Base-by-base conservation (phyloP, 2,329 filamentous ascomycete species). In the Botrytis aclada region DNA sequence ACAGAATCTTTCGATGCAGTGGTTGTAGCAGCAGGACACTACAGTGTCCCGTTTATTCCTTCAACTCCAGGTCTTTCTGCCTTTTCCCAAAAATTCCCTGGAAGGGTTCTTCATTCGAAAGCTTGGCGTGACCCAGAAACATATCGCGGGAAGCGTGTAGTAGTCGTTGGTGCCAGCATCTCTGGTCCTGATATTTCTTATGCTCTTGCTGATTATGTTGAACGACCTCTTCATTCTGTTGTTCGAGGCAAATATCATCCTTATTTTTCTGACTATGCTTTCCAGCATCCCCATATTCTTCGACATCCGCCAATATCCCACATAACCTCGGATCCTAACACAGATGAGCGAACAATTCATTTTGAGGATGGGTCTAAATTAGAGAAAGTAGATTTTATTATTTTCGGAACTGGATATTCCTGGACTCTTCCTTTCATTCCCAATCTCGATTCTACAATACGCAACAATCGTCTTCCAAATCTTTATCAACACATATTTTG, bases 1-100 rank as follows among this genome's bases (percentile, higher is more conserved):
- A 82, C 81, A 0, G 89, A 92, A 77, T 74, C 78, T 0, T 88
- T 96, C 74, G 90, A 93, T 77, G 88, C 89, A 0, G 84, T 93
- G 0, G 85, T 93, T 1, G 87, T 92, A 7, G 89, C 90, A 0
- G 88, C 85, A 37, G 91, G 91, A 0, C 91, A 93, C 80, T 93
- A 92, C 77, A 87, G 86, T 73, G 84, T 91, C 2, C 90, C 90
- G 0, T 87, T 86, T 67, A 83, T 93, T 1, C 91, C 91, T 0
- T 82, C 86, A 41, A 86, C 90, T 1, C 81, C 84, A 0, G 91
- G 91, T 0, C 83, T 93, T 4, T 79, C 83, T 14, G 82, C 83
- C 20, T 91, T 88, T 86, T 87, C 90, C 76, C 70, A 81, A n/a
- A 78, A 80, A 9, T 89, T 88, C 72, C 87, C 88, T 0, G 84